Base-by-base conservation (phyloP, 257 asterid species). In the Cinchona pubescens region DNA sequence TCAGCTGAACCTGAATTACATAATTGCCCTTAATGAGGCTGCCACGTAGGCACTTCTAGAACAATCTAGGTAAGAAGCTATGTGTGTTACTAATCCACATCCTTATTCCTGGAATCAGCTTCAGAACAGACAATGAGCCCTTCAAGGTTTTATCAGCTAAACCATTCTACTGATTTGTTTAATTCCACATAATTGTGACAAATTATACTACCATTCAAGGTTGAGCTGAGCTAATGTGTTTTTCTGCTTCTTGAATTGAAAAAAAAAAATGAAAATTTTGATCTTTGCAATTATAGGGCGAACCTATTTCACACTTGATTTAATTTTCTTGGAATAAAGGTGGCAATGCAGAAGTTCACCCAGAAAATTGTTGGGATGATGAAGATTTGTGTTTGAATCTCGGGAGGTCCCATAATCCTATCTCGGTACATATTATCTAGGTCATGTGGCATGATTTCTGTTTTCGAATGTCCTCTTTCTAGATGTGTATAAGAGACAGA, bases 101-200 rank as follows among this genome's bases (percentile, higher is more conserved):
- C n/a, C n/a, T n/a, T n/a, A n/a, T n/a, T n/a, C 92, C 96, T 69
- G 94, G 94, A 23, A 86, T 90, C 83, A 83, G 86, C 79, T 90
- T 90, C 82, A 82, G 96, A 80, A 90, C 96, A 64, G 88, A 87
- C 80, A 90, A 90, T 59, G 91, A 64, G 69, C 94, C 91, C 65
- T 90, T 88, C 79, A 87, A 90, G 96, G 96, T 90, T 78, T 51
- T 55, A 37, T 30, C 15, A 49, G 10, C 77, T 68, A 30, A 16
- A 35, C 16, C 25, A 45, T 38, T 23, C 32, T 30, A n/a, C 30
- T 8, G 55, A 71, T 62, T 53, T 46, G 2, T 46, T 7, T 3
- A 49, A 49, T 49, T 25, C 64, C 30, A 10, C 40, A 13, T 45
- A 3, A 23, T 38, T 5, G 58, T 9, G 18, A 11, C 21, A 27